Conservation (phyloP, 1,284 basidiomycete species). For the Phellinidium pouzarii region DNA sequence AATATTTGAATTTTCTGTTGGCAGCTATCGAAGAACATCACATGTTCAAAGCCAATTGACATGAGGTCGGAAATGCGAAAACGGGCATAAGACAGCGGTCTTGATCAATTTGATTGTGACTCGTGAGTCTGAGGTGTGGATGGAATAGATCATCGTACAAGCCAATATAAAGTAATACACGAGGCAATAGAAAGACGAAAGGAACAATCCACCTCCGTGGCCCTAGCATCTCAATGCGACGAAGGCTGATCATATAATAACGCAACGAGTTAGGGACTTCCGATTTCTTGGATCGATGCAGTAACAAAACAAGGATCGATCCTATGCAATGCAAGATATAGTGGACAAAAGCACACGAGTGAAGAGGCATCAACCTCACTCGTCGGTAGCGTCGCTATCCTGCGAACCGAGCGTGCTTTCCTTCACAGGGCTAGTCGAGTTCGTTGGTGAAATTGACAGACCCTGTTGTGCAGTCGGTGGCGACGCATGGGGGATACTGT, state of each 20-base stretch:
- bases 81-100: neutral
- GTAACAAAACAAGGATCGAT: neutral
- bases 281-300: neutral
- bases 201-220: neutral
- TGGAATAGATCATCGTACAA: slow-evolving; percentile 2
- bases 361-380: neutral
- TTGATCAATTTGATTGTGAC: neutral
- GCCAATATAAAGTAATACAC: slow-evolving; percentile 8
- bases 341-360: neutral
- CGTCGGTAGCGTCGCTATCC: slow-evolving; percentile 13
- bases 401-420: slow-evolving; percentile 13
- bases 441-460: slow-evolving; percentile 61
- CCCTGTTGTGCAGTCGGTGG: slow-evolving; percentile 49
- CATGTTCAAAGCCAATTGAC: too few relatives aligned
- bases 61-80: too few relatives aligned
- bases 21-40: neutral
- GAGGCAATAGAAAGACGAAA: neutral
- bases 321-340: neutral
- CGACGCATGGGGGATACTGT: slow-evolving; percentile 73
- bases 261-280: neutral
- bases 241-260: slow-evolving; percentile 4
- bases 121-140: neutral
- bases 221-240: neutral
- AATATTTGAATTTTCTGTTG: neutral
- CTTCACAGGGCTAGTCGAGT: slow-evolving; percentile 32